Base-by-base conservation (phyloP, 1,284 basidiomycete species). In the Tetrapyrgos nigripes region DNA sequence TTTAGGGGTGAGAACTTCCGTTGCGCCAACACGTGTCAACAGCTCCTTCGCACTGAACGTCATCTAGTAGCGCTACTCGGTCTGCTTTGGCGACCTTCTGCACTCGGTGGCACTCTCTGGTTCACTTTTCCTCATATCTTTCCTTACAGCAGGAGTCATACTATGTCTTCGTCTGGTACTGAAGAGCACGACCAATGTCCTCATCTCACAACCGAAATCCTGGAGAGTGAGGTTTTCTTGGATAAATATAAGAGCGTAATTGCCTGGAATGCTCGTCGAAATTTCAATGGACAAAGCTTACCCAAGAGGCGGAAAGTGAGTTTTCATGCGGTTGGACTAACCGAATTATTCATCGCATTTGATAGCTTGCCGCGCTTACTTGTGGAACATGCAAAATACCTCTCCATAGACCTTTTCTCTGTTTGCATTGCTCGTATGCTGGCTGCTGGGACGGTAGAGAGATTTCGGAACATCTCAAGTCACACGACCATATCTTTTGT, bases 371-470 rank as follows among this genome's bases (percentile, higher is more conserved):
- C 37, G 71, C 73, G 13, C 91, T 92, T 9, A 73, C 79, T 6
- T 95, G 93, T 69, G 81, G 82, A 10, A 81, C 79, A 8, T 96
- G 93, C 68, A 70, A 77, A 4, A 58, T 80, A 0, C 68, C 85
- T 0, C 76, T 93, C 21, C 75, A 85, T 3, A 79, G 91, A n/a
- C 92, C 93, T 1, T 89, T 91, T 70, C 86, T 86, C 8, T 96
- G 93, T 66, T 76, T 95, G 10, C 84, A 89, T n/a, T 96, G 93
- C 68, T 68, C 84, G 4, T 91, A 82, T 67, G 79, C 85, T 26
- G 93, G 90, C 6, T 96, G 93, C 66, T 91, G 88, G 91, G 64
- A 70, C 19, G 77, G 75, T 50, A 79, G 76, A 19, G 92, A 89
- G 69, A 77, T 84, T 45, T 69, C 75, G 5, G 73, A 70, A 3